phyloP scores from a whole-genome alignment of 495 filamentous ascomycete species.

The Talaromyces stipitatus region DNA sequence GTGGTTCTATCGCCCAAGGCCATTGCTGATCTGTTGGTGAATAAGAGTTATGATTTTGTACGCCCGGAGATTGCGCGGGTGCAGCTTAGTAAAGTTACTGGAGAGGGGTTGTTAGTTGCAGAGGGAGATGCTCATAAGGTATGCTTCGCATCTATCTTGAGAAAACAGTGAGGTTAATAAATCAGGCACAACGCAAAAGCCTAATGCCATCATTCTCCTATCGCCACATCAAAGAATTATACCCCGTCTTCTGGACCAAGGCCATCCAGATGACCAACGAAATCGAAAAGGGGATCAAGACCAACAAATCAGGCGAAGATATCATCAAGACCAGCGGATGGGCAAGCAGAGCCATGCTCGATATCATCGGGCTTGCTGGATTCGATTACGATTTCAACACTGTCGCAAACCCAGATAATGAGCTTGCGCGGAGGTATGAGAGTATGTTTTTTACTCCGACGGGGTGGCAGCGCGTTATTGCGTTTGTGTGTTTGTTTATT shows the following conservation, averaged over 20 bases:
- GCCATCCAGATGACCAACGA: slow-evolving; percentile 38
- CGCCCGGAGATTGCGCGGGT: slow-evolving; percentile 56
- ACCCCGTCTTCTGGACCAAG: slow-evolving; percentile 78
- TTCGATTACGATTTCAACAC: slow-evolving; percentile 77
- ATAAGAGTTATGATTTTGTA: slow-evolving; percentile 69
- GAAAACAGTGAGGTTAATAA: not conserved
- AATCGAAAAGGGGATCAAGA: slow-evolving; percentile 28
- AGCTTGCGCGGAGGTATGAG: slow-evolving; percentile 58
- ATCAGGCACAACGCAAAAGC: slow-evolving; percentile 59
- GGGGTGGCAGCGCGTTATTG: slow-evolving; percentile 18
- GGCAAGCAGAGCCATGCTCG: slow-evolving; percentile 67
- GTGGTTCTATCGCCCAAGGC: slow-evolving; percentile 58
- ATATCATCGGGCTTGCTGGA: slow-evolving; percentile 83
- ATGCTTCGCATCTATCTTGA: not conserved
- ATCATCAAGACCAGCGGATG: slow-evolving; percentile 54
- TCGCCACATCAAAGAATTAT: slow-evolving; percentile 79
- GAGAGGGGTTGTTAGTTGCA: slow-evolving; percentile 69
- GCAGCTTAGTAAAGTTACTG: slow-evolving; percentile 57
- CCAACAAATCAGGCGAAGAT: slow-evolving; percentile 17
- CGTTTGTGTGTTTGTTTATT: slow-evolving; percentile 34
- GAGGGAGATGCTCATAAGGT: slow-evolving; percentile 82
- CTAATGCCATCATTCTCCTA: slow-evolving; percentile 81
- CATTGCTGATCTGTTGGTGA: slow-evolving; percentile 55
- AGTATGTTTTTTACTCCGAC: slow-evolving; percentile 26
- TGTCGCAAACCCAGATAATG: slow-evolving; percentile 53